Conservation (phyloP, 2,329 filamentous ascomycete species). For the Penicillium hordei region DNA sequence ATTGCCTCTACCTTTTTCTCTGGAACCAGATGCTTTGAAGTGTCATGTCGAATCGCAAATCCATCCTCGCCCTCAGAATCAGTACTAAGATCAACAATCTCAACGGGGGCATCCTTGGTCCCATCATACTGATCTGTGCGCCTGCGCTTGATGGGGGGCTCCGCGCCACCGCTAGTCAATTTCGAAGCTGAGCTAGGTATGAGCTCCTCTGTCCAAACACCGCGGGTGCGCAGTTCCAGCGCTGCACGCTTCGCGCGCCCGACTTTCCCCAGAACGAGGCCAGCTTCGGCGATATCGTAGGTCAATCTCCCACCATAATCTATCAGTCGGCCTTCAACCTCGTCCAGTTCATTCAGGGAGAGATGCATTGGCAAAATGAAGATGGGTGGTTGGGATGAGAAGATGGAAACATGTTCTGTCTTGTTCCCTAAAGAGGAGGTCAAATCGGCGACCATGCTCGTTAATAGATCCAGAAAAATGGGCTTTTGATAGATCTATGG, state of each 20-base stretch:
- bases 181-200: background rate
- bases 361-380: slow-evolving; percentile 74
- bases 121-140: slow-evolving; percentile 7
- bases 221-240: slow-evolving; percentile 72
- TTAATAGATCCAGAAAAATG: background rate
- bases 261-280: slow-evolving; percentile 72
- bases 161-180: background rate
- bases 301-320: slow-evolving; percentile 60
- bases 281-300: slow-evolving; percentile 69
- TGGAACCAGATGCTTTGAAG: slow-evolving; percentile 10
- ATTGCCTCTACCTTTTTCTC: background rate
- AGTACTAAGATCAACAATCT: slow-evolving; percentile 31
- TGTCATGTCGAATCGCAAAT: slow-evolving; percentile 13
- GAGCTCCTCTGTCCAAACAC: slow-evolving; percentile 53
- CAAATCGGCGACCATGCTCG: background rate
- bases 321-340: slow-evolving; percentile 64
- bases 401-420: slow-evolving; percentile 12
- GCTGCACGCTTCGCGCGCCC: slow-evolving; percentile 67
- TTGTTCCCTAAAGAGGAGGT: background rate
- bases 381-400: slow-evolving; percentile 58
- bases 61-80: slow-evolving; percentile 34
- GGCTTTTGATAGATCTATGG: background rate
- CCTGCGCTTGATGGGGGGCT: slow-evolving; percentile 31
- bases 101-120: slow-evolving; percentile 1
- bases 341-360: slow-evolving; percentile 59